These are phyloP conservation scores for Sporodiniella umbellata DNA, from an alignment of 371 early-diverging fungal species.

Conservation along the genomic window DNA sequence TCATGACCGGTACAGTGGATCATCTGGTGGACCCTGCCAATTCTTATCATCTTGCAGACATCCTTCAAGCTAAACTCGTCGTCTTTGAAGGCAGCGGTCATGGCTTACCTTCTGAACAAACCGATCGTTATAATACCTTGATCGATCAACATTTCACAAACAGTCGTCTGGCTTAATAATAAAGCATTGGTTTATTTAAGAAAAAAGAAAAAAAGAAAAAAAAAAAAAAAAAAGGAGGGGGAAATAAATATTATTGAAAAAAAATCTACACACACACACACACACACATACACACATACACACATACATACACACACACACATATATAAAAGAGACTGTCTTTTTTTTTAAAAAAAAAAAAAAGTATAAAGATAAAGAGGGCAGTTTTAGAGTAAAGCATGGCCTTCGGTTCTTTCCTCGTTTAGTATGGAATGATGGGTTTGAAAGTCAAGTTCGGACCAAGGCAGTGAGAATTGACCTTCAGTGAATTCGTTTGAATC, in stretches of 20 bases:
- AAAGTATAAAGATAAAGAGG: background rate
- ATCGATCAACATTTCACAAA: constrained; percentile 21
- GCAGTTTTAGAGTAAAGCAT: constrained; percentile 18
- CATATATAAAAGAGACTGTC: background rate
- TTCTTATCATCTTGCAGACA: constrained; percentile 14
- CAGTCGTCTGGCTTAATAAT: too few relatives aligned
- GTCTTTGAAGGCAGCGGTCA: constrained; percentile 30
- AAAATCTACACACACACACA: constrained; percentile 1
- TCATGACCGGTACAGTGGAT: constrained; percentile 29
- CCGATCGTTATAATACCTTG: constrained; percentile 16
- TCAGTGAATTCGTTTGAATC: background rate
- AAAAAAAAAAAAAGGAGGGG: constrained; percentile 42
- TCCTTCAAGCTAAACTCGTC: constrained; percentile 9
- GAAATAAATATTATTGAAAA: constrained; percentile 45
- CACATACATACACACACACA: constrained; percentile 6
- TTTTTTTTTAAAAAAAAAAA: background rate
- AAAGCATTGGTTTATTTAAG: too few relatives aligned
- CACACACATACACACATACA: constrained; percentile 1
- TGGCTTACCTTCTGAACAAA: constrained; percentile 17
- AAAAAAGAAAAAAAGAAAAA: constrained; percentile 2
- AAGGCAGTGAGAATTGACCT: background rate
- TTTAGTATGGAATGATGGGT: background rate
- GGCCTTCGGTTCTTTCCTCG: constrained; percentile 15
- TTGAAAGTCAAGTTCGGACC: background rate
- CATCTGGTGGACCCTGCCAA: constrained; percentile 20